These are phyloP conservation scores for Sporothrix pseudoabietina DNA, from an alignment of 2,329 filamentous ascomycete genomes.

Conservation along the genomic window DNA sequence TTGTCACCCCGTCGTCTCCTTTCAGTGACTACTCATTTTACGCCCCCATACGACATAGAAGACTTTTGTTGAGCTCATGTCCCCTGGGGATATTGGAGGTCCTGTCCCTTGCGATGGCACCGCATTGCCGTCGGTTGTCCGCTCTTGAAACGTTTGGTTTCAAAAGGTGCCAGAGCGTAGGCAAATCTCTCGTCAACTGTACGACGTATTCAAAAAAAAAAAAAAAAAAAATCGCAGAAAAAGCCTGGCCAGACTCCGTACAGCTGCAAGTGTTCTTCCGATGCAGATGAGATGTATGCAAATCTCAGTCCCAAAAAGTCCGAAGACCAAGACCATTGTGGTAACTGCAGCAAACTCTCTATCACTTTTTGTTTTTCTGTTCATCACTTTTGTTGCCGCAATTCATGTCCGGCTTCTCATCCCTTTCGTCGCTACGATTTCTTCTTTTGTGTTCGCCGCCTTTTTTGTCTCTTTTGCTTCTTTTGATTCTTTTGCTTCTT, in stretches of 20 bases:
- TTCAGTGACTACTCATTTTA: not conserved
- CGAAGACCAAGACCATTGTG: not conserved
- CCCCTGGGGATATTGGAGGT: not conserved
- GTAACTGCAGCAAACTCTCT: not conserved
- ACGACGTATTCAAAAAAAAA: no score
- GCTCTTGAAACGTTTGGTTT: not conserved
- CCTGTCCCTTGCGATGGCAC: not conserved
- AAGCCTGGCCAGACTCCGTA: not conserved
- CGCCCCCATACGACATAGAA: not conserved
- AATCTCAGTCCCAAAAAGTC: not conserved
- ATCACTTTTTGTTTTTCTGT: not conserved
- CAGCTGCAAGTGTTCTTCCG: not conserved
- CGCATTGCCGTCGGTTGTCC: not conserved
- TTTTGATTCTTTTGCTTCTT: not conserved
- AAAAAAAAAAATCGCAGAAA: not conserved
- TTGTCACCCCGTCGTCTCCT: no score
- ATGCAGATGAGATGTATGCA: not conserved
- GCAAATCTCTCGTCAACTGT: not conserved
- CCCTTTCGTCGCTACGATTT: not conserved
- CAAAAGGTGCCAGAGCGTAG: not conserved
- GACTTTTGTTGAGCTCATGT: not conserved
- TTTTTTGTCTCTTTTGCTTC: not conserved
- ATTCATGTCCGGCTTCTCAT: conserved; percentile 7
- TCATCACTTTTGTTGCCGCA: not conserved
- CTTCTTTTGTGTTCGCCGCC: not conserved